These are phyloP conservation scores for Mycosarcoma mackinlayi DNA, from an alignment of 1,284 basidiomycete genomes.

Conservation along the genomic window DNA sequence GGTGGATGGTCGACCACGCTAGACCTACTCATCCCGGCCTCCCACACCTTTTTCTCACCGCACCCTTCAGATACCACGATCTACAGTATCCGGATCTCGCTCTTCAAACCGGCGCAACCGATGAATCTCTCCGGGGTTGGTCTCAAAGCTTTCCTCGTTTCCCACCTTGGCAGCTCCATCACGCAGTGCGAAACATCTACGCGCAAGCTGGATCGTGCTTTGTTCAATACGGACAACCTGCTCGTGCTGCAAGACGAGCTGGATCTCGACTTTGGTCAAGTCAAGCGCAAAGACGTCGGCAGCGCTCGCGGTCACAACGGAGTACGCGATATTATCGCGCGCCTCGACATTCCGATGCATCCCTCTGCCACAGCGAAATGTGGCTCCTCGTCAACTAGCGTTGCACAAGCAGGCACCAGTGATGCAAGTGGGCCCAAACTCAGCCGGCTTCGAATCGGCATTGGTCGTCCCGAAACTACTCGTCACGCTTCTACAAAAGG, in stretches of 20 bases:
- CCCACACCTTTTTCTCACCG: not conserved
- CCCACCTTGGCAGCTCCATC: not conserved
- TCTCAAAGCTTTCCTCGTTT: constrained; percentile 8
- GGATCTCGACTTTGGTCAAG: constrained; percentile 17
- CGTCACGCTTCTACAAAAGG: not conserved
- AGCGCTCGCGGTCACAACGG: constrained; percentile 43
- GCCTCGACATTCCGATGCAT: constrained; percentile 7
- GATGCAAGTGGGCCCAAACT: constrained; percentile 8
- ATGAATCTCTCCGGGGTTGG: constrained; percentile 44
- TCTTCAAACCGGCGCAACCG: constrained; percentile 32
- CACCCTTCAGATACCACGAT: not conserved
- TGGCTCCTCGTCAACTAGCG: not conserved
- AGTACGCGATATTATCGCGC: constrained; percentile 19
- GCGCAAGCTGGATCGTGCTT: too few species aligned
- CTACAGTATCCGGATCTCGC: constrained; percentile 14
- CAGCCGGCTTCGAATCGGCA: constrained; percentile 20
- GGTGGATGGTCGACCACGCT: constrained; percentile 15
- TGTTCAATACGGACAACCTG: constrained; percentile 1
- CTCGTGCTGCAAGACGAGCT: constrained; percentile 46
- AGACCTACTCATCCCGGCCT: constrained; percentile 6
- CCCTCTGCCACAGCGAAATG: not conserved
- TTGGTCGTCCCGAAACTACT: constrained; percentile 17
- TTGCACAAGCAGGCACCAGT: not conserved
- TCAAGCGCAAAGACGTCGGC: constrained; percentile 16
- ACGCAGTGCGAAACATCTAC: too few species aligned